Evolutionary conservation across 495 filamentous ascomycete genomes (phyloP).

Genomic region (Lasiosphaeriaceae sp.): DNA sequence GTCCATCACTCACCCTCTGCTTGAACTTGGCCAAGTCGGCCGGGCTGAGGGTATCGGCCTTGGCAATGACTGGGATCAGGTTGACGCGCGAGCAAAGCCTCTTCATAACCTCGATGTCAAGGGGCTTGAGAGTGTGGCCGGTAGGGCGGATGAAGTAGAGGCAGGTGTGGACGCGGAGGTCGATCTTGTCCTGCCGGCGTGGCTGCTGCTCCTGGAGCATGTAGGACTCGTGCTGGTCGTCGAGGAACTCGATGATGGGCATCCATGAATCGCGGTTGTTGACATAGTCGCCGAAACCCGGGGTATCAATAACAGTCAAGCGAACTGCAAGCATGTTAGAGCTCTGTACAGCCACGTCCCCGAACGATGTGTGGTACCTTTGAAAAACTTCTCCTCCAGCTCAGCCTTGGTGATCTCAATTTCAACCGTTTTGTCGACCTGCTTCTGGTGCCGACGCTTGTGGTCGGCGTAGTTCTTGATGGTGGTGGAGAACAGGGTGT

Average conservation of each 20-base stretch:
- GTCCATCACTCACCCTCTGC: slow-evolving; percentile 61
- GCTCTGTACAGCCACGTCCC: neutral
- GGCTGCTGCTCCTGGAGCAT: slow-evolving; percentile 99
- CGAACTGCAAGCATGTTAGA: slow-evolving; percentile 61
- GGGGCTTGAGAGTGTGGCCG: slow-evolving; percentile 95
- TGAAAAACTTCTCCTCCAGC: slow-evolving; percentile 99
- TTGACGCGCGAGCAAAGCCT: slow-evolving; percentile 95
- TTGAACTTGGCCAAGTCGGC: slow-evolving; percentile 89
- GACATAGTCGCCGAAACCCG: slow-evolving; percentile 98
- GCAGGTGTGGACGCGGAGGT: slow-evolving; percentile 97
- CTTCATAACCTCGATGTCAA: slow-evolving; percentile 99
- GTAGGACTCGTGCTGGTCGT: slow-evolving; percentile 99
- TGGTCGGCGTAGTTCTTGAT: slow-evolving; percentile 99
- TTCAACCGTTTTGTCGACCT: slow-evolving; percentile 98
- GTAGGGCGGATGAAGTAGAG: slow-evolving; percentile 98
- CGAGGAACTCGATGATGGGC: slow-evolving; percentile 98
- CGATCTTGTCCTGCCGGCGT: slow-evolving; percentile 95
- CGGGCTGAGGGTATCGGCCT: slow-evolving; percentile 96
- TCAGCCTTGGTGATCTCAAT: slow-evolving; percentile 99
- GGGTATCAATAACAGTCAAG: slow-evolving; percentile 96
- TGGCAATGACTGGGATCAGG: slow-evolving; percentile 95
- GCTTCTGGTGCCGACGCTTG: slow-evolving; percentile 96
- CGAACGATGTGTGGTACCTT: slow-evolving; percentile 57
- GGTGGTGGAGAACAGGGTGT: slow-evolving; percentile 98
- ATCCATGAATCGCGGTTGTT: slow-evolving; percentile 99